Evolutionary conservation across 306 rosid species (phyloP), one percentile per base, ranked within the genome.

Genomic region (Trichosanthes truncata): DNA sequence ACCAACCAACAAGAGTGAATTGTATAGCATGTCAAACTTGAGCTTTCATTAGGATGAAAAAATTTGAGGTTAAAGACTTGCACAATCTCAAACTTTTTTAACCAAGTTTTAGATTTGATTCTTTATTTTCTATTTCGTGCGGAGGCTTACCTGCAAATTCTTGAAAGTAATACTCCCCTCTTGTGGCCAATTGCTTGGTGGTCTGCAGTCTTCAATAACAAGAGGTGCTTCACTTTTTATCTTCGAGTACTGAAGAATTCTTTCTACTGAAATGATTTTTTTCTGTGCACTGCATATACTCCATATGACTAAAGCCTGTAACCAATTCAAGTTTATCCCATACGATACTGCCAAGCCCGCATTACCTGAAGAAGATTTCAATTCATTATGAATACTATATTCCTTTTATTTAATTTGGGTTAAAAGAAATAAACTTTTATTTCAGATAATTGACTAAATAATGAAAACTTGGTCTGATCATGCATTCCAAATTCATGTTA

Each of bases 271-370:
- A 82, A 94, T 94, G 92, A 94, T 94, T 85, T 92, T 94, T 81
- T 89, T 88, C 88, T 94, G 97, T 65, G 98, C 97, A 80, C 93
- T 92, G 83, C 98, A 94, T 69, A 94, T 85, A 84, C 89, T 92
- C 98, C 98, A 94, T 87, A 94, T 94, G 69, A 89, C 90, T n/a
- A 86, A 69, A 83, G 98, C 98, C 88, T 91, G 98, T 82, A 85
- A 35, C 36, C 88, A 96, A 85, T 94, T 94, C 85, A 92, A 72
- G 84, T 91, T 94, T 86, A 94, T 94, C 61, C 98, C 98, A 74
- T 92, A 94, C 53, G 98, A 92, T 73, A 94, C 93, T 25, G 98
- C 98, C 83, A 94, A 89, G 35, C 98, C 98, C 2, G 97, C 98
- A 80, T 91, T 92, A 81, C 97, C 98, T 94, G 92, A 61, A 80